These are phyloP conservation scores for Dichotomocladium elegans DNA, from an alignment of 371 early-diverging fungal species.

Conservation along the genomic window DNA sequence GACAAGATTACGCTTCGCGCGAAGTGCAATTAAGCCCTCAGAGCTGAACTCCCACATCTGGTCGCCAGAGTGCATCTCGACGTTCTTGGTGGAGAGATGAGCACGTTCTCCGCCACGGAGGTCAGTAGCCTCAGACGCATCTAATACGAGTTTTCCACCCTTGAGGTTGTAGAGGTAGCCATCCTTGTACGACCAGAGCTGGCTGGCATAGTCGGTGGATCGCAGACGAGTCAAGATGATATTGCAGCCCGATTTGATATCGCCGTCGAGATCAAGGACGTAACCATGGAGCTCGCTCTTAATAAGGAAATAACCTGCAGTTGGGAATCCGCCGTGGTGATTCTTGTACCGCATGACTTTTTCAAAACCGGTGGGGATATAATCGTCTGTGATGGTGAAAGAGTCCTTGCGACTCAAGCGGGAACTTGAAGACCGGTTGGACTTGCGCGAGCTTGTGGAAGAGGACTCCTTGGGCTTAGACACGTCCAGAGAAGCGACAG, in stretches of 20 bases:
- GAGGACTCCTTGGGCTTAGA: constrained; percentile 4
- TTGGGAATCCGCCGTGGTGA: constrained; percentile 21
- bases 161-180: constrained; percentile 48
- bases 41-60: constrained; percentile 38
- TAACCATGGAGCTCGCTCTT: constrained; percentile 41
- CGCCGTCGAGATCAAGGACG: constrained; percentile 33
- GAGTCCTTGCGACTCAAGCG: constrained; percentile 11
- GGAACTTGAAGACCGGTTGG: background rate
- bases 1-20: constrained; percentile 25
- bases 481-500: constrained; percentile 1
- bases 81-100: constrained; percentile 18
- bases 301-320: constrained; percentile 42
- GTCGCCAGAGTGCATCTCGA: too few relatives aligned
- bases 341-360: constrained; percentile 37
- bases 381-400: constrained; percentile 16
- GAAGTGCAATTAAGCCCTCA: constrained; percentile 25
- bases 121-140: constrained; percentile 19
- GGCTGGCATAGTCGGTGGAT: constrained; percentile 37
- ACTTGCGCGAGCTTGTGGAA: background rate
- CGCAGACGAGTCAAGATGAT: constrained; percentile 27
- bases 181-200: constrained; percentile 50
- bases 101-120: constrained; percentile 25
- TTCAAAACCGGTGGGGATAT: constrained; percentile 38
- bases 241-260: constrained; percentile 14
- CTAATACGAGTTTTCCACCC: constrained; percentile 30